Percentiles rank a stretch among this genome's conserved stretches.
phyloP scores from a whole-genome alignment of 148 eudicot species.

The Chenopodium album region DNA sequence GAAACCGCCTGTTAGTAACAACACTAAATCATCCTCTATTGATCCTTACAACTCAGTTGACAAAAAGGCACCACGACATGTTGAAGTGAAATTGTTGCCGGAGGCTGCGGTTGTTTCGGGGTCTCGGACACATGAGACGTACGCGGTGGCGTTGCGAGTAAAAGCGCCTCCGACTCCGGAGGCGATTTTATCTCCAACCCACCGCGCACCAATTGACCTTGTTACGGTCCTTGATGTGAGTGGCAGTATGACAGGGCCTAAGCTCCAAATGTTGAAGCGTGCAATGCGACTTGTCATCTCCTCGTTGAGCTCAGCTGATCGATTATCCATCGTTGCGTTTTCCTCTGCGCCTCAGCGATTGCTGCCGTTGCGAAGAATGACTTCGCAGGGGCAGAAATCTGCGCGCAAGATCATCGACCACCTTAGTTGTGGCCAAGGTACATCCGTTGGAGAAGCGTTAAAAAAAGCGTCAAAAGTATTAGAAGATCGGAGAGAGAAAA shows the following conservation, averaged over 20 bases:
- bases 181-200: slow-evolving; percentile 23
- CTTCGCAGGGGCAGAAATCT: slow-evolving; percentile 58
- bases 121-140: slow-evolving; percentile 49
- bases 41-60: slow-evolving; percentile 3
- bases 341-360: slow-evolving; percentile 59
- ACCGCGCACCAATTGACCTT: slow-evolving; percentile 80
- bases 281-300: slow-evolving; percentile 81
- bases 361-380: slow-evolving; percentile 68
- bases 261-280: slow-evolving; percentile 73
- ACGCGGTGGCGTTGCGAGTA: slow-evolving; percentile 58
- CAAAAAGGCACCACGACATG: slow-evolving; percentile 28
- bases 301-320: slow-evolving; percentile 70
- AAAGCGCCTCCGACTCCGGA: slow-evolving; percentile 56
- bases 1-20: not conserved
- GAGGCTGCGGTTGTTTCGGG: slow-evolving; percentile 70
- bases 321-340: slow-evolving; percentile 66
- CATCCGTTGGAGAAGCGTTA: slow-evolving; percentile 53
- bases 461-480: slow-evolving; percentile 59
- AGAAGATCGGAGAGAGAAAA: slow-evolving; percentile 78
- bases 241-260: slow-evolving; percentile 63
- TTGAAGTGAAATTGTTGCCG: slow-evolving; percentile 56
- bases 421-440: slow-evolving; percentile 50
- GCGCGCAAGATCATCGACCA: slow-evolving; percentile 71
- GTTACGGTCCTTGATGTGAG: slow-evolving; percentile 79
- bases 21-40: not conserved